Evolutionary conservation across 2,329 filamentous ascomycete genomes (phyloP), one percentile per base, ranked within the genome.

Genomic region (Beauveria australis): DNA sequence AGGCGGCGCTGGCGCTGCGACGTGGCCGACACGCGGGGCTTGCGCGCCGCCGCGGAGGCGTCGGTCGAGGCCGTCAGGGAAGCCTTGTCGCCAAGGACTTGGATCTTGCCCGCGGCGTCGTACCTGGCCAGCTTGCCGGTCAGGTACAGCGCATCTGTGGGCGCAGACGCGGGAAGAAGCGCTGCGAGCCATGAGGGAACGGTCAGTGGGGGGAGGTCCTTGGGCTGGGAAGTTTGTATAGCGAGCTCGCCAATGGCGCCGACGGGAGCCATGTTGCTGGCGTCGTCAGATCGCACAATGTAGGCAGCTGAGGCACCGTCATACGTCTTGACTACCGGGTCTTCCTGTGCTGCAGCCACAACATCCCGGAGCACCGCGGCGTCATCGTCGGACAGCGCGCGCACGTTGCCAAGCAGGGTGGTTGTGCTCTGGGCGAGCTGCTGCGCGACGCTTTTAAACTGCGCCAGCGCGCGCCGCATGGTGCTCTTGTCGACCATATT

Each of bases 401-500:
- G 63, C 30, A 80, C 63, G 8, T 75, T 67, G 8, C 70, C 66
- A 16, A 79, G 66, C 12, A 65, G 67, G 4, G 64, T 65, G 12
- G 69, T 68, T 1, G 68, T 67, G 40, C 73, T 68, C 56, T 74
- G 71, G 52, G 80, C 79, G 26, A 88, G 74, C 24, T 79, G 72
- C 47, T 77, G 75, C 0, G 78, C 76, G n/a, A 82, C 76, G 3
- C 74, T 72, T 40, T 78, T 78, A 24, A 88, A 75, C 58, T 83
- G 79, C 2, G 74, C 68, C 24, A 86, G 72, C 3, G 81, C 80
- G 37, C 76, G 74, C 65, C 85, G 73, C 72, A 86, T 82, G 19
- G 79, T 76, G 26, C 73, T 71, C 37, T 73, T 75, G 19, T 74
- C 74, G 19, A 88, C 79, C 0, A 80, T 78, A n/a, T 80, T 79